A percentile compares a stretch with the other conserved stretches of the same genome.
Evolutionary conservation across 78 protist species (phyloP).

Genomic region (Speleostelium caveatum): DNA sequence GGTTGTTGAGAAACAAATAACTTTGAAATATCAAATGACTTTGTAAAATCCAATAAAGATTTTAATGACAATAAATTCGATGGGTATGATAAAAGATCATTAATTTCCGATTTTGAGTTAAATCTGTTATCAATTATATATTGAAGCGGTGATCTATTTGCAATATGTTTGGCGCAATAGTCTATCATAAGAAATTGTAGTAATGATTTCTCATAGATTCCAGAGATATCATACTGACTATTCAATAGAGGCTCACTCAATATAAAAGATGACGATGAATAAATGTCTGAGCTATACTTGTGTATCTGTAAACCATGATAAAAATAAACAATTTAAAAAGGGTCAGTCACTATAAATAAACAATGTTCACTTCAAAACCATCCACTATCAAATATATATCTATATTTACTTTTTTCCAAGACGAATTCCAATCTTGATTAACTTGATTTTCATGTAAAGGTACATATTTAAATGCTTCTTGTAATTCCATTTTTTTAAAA

Average conservation of each 20-base stretch:
- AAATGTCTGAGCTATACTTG: constrained; percentile 13
- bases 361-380: too few relatives aligned
- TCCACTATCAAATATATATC: not conserved
- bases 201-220: constrained; percentile 52
- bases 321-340: not conserved
- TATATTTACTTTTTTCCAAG: not conserved
- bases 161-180: not conserved
- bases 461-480: not conserved
- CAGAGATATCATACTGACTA: not conserved
- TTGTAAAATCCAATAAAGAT: constrained; percentile 13
- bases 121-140: not conserved
- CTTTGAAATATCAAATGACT: constrained; percentile 12
- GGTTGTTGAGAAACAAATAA: not conserved
- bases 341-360: not conserved
- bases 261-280: constrained; percentile 11
- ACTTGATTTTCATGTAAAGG: not conserved
- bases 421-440: not conserved
- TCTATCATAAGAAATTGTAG: constrained; percentile 30
- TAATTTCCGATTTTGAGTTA: not conserved
- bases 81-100: constrained; percentile 1
- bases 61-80: not conserved
- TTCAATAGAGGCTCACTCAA: not conserved
- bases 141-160: constrained; percentile 14
- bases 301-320: not conserved
- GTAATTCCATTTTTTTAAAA: not conserved